Base-by-base conservation (phyloP, 352 stramenopile genomes). In the Pythium graminicola region DNA sequence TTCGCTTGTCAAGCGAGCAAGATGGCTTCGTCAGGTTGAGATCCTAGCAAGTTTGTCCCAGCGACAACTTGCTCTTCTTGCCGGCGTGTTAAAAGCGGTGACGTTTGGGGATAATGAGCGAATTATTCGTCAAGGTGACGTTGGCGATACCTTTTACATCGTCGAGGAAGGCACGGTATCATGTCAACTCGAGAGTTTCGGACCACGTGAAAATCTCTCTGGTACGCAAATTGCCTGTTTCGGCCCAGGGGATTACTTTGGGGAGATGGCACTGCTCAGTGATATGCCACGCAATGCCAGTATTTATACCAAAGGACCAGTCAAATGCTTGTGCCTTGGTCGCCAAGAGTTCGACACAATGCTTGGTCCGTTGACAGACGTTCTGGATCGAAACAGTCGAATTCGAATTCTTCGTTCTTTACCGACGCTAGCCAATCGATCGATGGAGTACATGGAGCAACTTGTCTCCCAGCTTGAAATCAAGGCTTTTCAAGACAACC, bases 231-330 rank as follows among this genome's bases (percentile, higher is more conserved):
- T 89, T 35, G 76, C 78, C 13, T 67, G 65, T 41, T 81, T 86
- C 22, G 65, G 65, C 4, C 70, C 72, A 1, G 83, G 86, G 14
- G 84, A 89, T 33, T 97, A 95, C 62, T 97, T 97, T 57, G 88
- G 89, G n/a, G 88, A 96, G 58, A 86, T 87, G 67, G 84, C 87
- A n/a, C 69, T 97, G 35, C 70, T 97, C n/a, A 85, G 83, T 39
- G 76, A 92, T 44, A 87, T 95, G 78, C 81, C 80, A 4, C 77
- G 85, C 14, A 89, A 89, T 35, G 77, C 76, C 29, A 89, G 72
- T 26, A 76, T 89, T 53, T 74, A 69, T 44, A 69, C 78, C 4
- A 78, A 85, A 50, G 74, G 74, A 7, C 27, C 58, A 2, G 78
- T 86, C 35, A 89, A 89, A 57, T 89, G 78, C 32, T 62, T 89